Conservation (phyloP, 148 eudicot genomes). For the Chenopodium album region DNA sequence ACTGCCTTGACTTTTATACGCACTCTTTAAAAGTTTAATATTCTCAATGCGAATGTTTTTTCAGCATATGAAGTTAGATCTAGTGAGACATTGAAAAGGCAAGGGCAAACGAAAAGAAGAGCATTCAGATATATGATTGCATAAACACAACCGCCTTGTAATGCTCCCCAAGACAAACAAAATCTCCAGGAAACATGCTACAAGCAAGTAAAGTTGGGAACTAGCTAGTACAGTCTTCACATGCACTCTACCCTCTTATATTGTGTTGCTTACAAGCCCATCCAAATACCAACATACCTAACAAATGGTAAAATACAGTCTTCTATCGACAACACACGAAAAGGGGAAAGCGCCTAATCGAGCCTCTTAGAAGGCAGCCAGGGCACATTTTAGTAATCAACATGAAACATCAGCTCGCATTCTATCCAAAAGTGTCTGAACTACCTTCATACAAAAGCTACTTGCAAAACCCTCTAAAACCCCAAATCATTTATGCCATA, state of each 20-base stretch:
- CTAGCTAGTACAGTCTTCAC: not conserved
- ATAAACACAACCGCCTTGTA: not conserved
- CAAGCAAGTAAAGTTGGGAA: not conserved
- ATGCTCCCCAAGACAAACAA: not conserved
- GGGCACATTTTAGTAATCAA: not conserved
- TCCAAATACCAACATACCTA: not conserved
- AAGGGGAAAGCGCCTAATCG: not conserved
- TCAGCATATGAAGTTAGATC: too few species aligned
- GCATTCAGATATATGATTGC: too few species aligned
- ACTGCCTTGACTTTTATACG: too few species aligned
- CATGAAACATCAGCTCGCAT: not conserved
- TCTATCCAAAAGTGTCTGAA: not conserved
- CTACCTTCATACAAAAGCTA: not conserved
- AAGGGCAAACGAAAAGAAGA: not conserved
- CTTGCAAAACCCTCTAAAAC: not conserved
- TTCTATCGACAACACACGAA: not conserved
- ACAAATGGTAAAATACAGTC: not conserved
- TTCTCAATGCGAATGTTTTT: too few species aligned
- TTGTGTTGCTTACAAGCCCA: not conserved
- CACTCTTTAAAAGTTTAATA: too few species aligned
- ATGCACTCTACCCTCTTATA: not conserved
- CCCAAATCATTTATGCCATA: slow-evolving; percentile 8
- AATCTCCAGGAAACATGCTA: not conserved
- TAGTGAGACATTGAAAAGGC: too few species aligned
- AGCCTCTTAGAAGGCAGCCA: slow-evolving; percentile 1